phyloP scores from a whole-genome alignment of 164 flowering plant species.

The Amborella trichopoda region DNA sequence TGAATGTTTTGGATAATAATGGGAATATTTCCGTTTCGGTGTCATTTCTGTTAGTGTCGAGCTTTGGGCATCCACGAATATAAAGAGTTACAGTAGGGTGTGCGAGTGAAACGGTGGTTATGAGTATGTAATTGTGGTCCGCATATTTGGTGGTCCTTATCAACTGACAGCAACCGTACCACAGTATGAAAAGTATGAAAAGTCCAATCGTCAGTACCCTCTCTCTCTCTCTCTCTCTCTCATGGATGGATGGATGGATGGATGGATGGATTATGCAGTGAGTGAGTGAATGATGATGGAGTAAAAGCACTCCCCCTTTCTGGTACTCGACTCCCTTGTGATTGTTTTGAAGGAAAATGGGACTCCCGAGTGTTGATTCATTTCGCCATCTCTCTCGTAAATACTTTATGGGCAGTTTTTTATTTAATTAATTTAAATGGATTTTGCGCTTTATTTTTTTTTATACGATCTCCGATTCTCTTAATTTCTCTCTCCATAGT shows the following conservation, averaged over 20 bases:
- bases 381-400: not conserved
- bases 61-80: too few species aligned
- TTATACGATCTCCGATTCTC: not conserved
- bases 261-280: too few species aligned
- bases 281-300: not conserved
- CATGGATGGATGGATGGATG: too few species aligned
- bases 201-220: not conserved
- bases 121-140: too few species aligned
- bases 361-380: not conserved
- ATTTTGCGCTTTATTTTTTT: not conserved
- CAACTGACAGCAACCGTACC: conserved; percentile 2
- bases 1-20: too few species aligned
- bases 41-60: too few species aligned
- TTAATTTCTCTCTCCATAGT: too few species aligned
- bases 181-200: too few species aligned
- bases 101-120: too few species aligned
- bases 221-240: conserved; percentile 3
- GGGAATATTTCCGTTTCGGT: too few species aligned
- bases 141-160: conserved; percentile 1
- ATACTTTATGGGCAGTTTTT: not conserved
- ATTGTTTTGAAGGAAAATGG: not conserved
- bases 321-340: not conserved
- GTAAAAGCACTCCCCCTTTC: not conserved
- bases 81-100: too few species aligned
- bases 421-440: not conserved